Evolutionary conservation across 1,139 yeast genomes (phyloP), one percentile per base, ranked within the genome.

Genomic region (Nakaseomyces glabratus): DNA sequence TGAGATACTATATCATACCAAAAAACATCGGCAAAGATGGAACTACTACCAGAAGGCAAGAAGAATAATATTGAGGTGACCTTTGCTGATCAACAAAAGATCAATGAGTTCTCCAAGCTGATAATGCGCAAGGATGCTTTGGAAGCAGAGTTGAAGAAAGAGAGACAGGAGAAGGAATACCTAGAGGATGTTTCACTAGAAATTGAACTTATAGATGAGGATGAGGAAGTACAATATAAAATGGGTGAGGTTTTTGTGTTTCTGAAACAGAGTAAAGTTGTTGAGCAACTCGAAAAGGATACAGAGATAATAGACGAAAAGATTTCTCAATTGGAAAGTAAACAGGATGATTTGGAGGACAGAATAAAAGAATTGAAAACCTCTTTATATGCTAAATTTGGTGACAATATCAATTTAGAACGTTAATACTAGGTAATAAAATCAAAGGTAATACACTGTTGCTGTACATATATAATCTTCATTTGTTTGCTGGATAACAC

Each of bases 81-180:
- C 18, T 82, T 88, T 76, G 86, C 73, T 41, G 97, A 90, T 57
- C 98, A 90, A 62, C 77, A 81, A 53, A 73, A 73, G 52, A 90
- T 90, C 63, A 90, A 90, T 58, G 74, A 76, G 54, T 90, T 90
- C 52, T 84, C 95, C 16, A 79, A 86, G 35, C 67, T 86, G 42
- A 82, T 86, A 42, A 66, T 75, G 44, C 73, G 79, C 42, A 74
- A 78, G 47, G 84, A 82, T 45, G 68, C 67, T 20, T 56, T 75
- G 17, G 65, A 68, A 28, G 69, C 61, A n/a, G 66, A 66, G 33
- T 63, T 82, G 31, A 61, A 63, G 22, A 62, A 63, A 37, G 65
- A 68, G 42, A 66, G 69, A 47, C 70, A 73, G 38, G 95, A 86
- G 51, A 82, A 84, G 50, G 97, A 88, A 52, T 85, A 84, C 51